phyloP scores from a whole-genome alignment of 352 stramenopile genomes.

The Globisporangium radiosum region DNA sequence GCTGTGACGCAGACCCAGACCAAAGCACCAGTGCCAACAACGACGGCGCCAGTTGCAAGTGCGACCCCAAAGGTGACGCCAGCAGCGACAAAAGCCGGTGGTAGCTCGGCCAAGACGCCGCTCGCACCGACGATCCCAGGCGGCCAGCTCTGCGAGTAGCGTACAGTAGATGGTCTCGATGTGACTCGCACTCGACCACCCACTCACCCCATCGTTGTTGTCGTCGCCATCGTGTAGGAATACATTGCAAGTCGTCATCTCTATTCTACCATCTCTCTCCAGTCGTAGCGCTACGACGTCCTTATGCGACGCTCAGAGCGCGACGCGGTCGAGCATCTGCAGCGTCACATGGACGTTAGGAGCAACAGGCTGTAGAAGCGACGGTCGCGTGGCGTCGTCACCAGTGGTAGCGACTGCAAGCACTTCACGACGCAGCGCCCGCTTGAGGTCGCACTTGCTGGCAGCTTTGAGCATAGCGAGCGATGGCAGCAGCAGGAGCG shows the following conservation, averaged over 20 bases:
- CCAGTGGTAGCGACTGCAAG: constrained; percentile 8
- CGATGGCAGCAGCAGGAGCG: background rate
- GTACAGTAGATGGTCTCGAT: background rate
- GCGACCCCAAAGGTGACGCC: constrained; percentile 12
- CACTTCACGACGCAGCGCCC: constrained; percentile 6
- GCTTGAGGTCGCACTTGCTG: constrained; percentile 4
- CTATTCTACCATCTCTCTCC: background rate
- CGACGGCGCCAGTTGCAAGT: constrained; percentile 11
- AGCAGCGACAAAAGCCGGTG: constrained; percentile 5
- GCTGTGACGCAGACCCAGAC: background rate
- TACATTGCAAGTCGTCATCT: background rate
- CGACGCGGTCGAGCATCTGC: constrained; percentile 27
- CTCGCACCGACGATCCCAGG: constrained; percentile 5
- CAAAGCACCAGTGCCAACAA: constrained; percentile 3
- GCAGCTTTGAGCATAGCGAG: constrained; percentile 5
- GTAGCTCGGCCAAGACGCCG: background rate
- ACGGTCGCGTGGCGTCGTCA: background rate
- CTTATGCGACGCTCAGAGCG: constrained; percentile 18
- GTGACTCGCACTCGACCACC: background rate
- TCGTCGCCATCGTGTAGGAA: background rate
- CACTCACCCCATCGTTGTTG: background rate
- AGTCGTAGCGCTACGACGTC: background rate
- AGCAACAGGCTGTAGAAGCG: constrained; percentile 4
- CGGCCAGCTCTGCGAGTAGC: constrained; percentile 13
- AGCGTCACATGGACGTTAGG: constrained; percentile 4